Percentiles rank a stretch among this genome's conserved stretches.
Evolutionary conservation across 257 asterid species (phyloP).

Genomic region (Capsicum pubescens): DNA sequence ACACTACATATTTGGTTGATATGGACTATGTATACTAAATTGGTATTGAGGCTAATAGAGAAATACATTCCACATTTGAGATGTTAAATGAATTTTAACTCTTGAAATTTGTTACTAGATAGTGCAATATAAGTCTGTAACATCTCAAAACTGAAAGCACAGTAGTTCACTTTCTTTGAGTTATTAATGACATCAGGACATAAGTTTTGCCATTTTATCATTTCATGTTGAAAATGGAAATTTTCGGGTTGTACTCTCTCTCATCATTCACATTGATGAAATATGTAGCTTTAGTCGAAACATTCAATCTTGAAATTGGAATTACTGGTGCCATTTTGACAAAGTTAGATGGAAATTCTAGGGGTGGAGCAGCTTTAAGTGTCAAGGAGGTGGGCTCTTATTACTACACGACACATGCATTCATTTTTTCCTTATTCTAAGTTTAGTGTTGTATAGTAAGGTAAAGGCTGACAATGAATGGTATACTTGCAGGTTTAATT

Average conservation of each 20-base stretch:
- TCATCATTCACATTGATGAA: slow-evolving; percentile 36
- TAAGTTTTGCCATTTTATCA: neutral
- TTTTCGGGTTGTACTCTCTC: slow-evolving; percentile 26
- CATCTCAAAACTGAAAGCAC: neutral
- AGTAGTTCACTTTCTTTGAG: too few relatives aligned
- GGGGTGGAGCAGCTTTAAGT: slow-evolving; percentile 99
- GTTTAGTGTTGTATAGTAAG: neutral
- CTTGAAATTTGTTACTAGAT: neutral
- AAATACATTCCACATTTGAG: neutral
- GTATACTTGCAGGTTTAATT: neutral
- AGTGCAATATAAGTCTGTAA: neutral
- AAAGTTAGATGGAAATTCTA: slow-evolving; percentile 97
- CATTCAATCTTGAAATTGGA: slow-evolving; percentile 97
- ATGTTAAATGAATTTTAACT: neutral
- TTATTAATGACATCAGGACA: neutral
- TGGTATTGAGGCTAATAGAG: neutral
- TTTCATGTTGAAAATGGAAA: slow-evolving; percentile 9
- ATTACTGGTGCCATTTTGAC: slow-evolving; percentile 97
- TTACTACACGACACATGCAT: neutral
- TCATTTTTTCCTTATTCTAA: neutral
- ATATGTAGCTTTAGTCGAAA: slow-evolving; percentile 75
- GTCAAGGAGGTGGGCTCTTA: slow-evolving; percentile 78
- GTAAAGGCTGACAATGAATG: neutral
- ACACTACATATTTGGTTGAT: too few relatives aligned
- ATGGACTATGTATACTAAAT: too few relatives aligned